Conservation (phyloP, 768 basidiomycete species). For the Gyrodon lividus region DNA sequence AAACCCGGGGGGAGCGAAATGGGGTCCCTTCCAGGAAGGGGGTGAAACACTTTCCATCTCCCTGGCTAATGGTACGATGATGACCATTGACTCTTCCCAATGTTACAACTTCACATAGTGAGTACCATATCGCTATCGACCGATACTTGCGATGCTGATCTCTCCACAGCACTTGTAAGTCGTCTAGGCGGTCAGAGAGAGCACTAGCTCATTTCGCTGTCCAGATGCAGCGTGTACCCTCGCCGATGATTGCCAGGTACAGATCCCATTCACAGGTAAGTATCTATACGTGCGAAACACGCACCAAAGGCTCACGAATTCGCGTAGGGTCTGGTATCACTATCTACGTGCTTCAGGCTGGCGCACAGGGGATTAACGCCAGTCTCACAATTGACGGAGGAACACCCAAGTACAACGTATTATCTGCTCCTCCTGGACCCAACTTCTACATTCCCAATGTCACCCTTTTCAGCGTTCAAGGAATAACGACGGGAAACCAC, state of each 20-base stretch:
- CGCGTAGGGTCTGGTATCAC: conserved; percentile 17
- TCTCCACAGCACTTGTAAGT: conserved; percentile 9
- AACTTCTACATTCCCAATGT: conserved; percentile 11
- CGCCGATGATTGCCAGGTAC: conserved; percentile 13
- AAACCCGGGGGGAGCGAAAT: conserved; percentile 11
- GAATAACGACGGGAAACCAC: conserved; percentile 15
- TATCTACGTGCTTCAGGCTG: conserved; percentile 20
- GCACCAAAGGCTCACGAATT: not conserved
- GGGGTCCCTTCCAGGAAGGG: conserved; percentile 9
- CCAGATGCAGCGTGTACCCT: conserved; percentile 12
- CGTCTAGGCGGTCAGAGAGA: not conserved
- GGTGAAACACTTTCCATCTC: conserved; percentile 12
- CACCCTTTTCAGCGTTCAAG: conserved; percentile 14
- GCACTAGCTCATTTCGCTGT: not conserved
- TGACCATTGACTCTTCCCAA: conserved; percentile 13
- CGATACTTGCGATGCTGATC: not conserved
- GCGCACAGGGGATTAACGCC: conserved; percentile 14
- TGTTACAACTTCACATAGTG: conserved; percentile 18
- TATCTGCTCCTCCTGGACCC: conserved; percentile 15
- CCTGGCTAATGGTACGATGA: conserved; percentile 8
- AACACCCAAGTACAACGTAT: not conserved
- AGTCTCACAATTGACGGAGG: conserved; percentile 15
- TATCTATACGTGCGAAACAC: not conserved
- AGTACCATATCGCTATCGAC: not conserved
- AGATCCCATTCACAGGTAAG: conserved; percentile 16